A percentile compares a stretch with the other conserved stretches of the same genome.
Evolutionary conservation across 345 rosid genomes (phyloP).

Genomic region (Camelina laxa): DNA sequence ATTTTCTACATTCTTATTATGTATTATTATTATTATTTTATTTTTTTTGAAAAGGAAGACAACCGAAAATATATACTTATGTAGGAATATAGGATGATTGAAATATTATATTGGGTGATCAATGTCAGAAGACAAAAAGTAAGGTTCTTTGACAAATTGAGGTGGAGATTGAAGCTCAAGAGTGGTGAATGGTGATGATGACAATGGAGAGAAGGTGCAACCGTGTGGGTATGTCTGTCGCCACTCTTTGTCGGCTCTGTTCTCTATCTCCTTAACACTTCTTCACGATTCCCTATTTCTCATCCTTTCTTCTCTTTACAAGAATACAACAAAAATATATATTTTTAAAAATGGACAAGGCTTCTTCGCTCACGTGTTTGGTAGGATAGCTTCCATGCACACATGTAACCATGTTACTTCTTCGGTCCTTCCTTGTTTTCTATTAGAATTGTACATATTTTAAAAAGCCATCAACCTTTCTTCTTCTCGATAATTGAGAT

Average conservation of each 20-base stretch:
- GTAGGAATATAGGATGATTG: background rate
- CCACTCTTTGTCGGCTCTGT: slow-evolving; percentile 43
- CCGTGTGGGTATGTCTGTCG: slow-evolving; percentile 43
- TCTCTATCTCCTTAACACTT: slow-evolving; percentile 10
- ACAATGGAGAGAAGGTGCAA: slow-evolving; percentile 32
- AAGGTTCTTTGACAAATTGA: background rate
- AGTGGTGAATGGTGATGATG: slow-evolving; percentile 32
- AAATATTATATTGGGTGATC: background rate
- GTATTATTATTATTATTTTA: background rate
- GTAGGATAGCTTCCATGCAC: slow-evolving; percentile 39
- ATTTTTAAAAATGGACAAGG: slow-evolving; percentile 11
- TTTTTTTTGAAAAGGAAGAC: background rate
- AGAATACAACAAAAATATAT: background rate
- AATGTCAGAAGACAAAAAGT: background rate
- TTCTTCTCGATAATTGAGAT: slow-evolving; percentile 1
- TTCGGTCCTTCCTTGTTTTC: background rate
- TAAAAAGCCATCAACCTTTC: slow-evolving; percentile 5
- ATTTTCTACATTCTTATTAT: background rate
- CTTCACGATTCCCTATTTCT: slow-evolving; percentile 34
- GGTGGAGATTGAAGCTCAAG: background rate
- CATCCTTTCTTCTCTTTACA: background rate
- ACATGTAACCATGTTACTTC: slow-evolving; percentile 43
- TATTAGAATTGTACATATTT: background rate
- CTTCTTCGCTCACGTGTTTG: slow-evolving; percentile 40
- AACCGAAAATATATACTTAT: background rate